These are phyloP conservation scores for Ceratobasidium sp. DNA, from an alignment of 1,284 basidiomycete genomes.

Conservation along the genomic window DNA sequence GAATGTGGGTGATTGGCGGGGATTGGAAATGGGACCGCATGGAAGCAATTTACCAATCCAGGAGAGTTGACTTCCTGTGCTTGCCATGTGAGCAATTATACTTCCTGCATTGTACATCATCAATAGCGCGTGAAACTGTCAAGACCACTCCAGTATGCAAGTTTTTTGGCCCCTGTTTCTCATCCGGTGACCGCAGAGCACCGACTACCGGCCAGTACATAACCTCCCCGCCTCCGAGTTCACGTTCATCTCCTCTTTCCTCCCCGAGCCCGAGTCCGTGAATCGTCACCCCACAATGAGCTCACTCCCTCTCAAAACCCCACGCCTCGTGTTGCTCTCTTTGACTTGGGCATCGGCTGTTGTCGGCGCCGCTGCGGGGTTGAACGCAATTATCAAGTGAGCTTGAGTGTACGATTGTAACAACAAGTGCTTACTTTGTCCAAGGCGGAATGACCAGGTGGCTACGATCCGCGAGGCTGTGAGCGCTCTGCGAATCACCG, in stretches of 20 bases:
- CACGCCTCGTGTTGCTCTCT: slow-evolving; percentile 50
- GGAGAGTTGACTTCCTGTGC: no score
- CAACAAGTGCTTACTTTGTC: background rate
- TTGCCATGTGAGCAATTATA: no score
- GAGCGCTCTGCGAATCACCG: slow-evolving; percentile 21
- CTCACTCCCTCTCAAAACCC: slow-evolving; percentile 22
- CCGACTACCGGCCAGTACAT: slow-evolving; percentile 22
- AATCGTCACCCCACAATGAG: slow-evolving; percentile 2
- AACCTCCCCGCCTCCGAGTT: background rate
- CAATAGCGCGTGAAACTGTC: no score
- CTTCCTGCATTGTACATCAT: no score
- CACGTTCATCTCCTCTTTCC: background rate
- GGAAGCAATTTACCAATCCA: no score
- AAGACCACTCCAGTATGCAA: no score
- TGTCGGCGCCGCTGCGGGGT: slow-evolving; percentile 50
- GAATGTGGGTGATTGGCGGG: no score
- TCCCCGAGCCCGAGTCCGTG: slow-evolving; percentile 13
- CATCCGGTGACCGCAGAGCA: slow-evolving; percentile 1
- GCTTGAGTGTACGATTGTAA: slow-evolving; percentile 32
- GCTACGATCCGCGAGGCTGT: slow-evolving; percentile 33
- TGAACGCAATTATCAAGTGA: slow-evolving; percentile 55
- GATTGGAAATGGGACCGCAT: no score
- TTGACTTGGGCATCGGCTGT: slow-evolving; percentile 52
- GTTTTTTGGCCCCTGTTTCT: background rate
- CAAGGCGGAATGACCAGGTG: slow-evolving; percentile 30